Conservation (phyloP, 257 asterid genomes). For the Rauvolfia tetraphylla region DNA sequence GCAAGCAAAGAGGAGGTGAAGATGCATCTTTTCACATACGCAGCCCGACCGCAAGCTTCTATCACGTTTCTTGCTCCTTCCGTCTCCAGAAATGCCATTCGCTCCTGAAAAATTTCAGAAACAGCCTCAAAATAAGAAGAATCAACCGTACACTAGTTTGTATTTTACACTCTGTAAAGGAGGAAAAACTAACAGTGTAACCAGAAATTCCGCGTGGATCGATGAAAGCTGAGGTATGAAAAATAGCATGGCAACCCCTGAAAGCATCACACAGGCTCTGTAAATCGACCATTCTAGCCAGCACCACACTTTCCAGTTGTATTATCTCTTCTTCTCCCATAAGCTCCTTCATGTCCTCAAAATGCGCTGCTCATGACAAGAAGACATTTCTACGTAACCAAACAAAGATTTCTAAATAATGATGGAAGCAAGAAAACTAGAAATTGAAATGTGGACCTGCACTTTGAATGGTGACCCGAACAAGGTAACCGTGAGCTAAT, state of each 20-base stretch:
- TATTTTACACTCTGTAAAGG: background rate
- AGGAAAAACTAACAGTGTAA: constrained; percentile 21
- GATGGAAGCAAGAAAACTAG: background rate
- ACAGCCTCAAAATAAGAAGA: background rate
- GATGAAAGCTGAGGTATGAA: constrained; percentile 37
- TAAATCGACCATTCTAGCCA: constrained; percentile 27
- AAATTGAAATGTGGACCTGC: constrained; percentile 13
- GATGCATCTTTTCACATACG: constrained; percentile 27
- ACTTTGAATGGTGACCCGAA: constrained; percentile 28
- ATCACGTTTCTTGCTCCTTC: constrained; percentile 38
- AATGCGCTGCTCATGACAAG: constrained; percentile 13
- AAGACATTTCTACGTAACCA: background rate
- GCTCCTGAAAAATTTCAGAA: constrained; percentile 21
- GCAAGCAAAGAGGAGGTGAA: constrained; percentile 38
- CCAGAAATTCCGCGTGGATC: constrained; percentile 39
- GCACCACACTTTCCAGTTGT: constrained; percentile 31
- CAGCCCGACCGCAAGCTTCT: constrained; percentile 31
- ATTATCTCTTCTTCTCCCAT: constrained; percentile 28
- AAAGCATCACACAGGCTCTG: constrained; percentile 29
- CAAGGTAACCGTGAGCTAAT: constrained; percentile 28
- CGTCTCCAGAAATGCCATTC: constrained; percentile 30
- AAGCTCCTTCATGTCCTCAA: constrained; percentile 32
- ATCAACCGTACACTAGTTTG: background rate
- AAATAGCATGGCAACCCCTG: constrained; percentile 31
- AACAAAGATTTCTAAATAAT: background rate